These are phyloP conservation scores for Sporothrix pseudoabietina DNA, from an alignment of 2,329 filamentous ascomycete genomes.

Conservation along the genomic window DNA sequence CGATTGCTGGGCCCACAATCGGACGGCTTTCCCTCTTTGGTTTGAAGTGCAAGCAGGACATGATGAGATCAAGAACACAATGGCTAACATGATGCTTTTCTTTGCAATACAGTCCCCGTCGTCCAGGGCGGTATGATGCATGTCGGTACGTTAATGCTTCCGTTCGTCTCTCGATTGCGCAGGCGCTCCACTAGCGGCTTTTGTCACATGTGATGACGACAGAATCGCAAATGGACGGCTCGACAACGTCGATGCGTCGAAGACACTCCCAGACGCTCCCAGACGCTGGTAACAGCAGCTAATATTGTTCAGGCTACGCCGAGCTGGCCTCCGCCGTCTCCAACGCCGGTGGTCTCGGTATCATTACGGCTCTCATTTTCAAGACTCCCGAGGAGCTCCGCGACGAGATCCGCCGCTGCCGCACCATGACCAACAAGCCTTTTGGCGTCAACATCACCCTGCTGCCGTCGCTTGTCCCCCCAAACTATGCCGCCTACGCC, in stretches of 20 bases:
- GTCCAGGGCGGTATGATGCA: conserved; percentile 78
- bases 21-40: background rate
- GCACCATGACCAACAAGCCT: conserved; percentile 72
- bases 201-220: conserved; percentile 24
- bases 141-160: conserved; percentile 34
- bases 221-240: background rate
- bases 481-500: conserved; percentile 89
- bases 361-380: conserved; percentile 88
- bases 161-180: background rate
- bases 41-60: background rate
- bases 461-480: conserved; percentile 83
- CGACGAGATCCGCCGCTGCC: conserved; percentile 87
- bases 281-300: background rate
- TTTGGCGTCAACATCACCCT: conserved; percentile 97
- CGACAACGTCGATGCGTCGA: background rate
- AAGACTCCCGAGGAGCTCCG: conserved; percentile 88
- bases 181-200: background rate
- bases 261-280: background rate
- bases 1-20: background rate
- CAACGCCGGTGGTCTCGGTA: conserved; percentile 80
- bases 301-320: conserved; percentile 67
- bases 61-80: conserved; percentile 23
- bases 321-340: conserved; percentile 75
- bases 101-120: conserved; percentile 63
- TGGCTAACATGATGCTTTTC: conserved; percentile 36